Conservation (phyloP, 805 yeast species). For the Saccharomycopsis vini region DNA sequence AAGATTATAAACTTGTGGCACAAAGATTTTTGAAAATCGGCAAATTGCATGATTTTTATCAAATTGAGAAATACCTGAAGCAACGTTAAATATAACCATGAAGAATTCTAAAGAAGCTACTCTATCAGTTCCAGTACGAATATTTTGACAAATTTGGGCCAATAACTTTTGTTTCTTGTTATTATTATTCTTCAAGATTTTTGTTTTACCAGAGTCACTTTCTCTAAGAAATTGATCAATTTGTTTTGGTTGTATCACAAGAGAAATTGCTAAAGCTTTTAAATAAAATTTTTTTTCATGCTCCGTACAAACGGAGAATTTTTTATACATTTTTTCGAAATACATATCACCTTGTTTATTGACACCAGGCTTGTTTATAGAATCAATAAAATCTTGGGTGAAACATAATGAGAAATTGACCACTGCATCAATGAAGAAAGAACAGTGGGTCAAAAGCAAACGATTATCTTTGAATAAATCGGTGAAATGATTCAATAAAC, state of each 20-base stretch:
- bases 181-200: background rate
- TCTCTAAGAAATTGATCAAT: constrained; percentile 8
- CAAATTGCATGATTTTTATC: constrained; percentile 16
- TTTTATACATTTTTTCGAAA: constrained; percentile 15
- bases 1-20: constrained; percentile 8
- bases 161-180: constrained; percentile 17
- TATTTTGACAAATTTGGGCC: constrained; percentile 4
- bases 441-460: constrained; percentile 13
- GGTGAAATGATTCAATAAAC: constrained; percentile 5
- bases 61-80: constrained; percentile 13
- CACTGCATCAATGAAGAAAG: constrained; percentile 14
- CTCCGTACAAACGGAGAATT: constrained; percentile 5
- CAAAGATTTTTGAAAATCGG: constrained; percentile 7
- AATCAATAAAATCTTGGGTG: constrained; percentile 13
- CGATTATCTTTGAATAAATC: constrained; percentile 6
- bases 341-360: constrained; percentile 14
- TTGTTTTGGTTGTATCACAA: constrained; percentile 15
- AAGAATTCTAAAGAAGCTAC: constrained; percentile 16
- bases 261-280: constrained; percentile 11
- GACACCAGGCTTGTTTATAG: constrained; percentile 2
- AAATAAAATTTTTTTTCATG: constrained; percentile 14
- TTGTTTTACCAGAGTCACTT: background rate
- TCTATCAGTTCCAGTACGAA: constrained; percentile 12
- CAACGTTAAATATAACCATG: constrained; percentile 12
- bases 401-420: constrained; percentile 9